Base-by-base conservation (phyloP, 2,329 filamentous ascomycete genomes). In the Cladosporium colombiae region DNA sequence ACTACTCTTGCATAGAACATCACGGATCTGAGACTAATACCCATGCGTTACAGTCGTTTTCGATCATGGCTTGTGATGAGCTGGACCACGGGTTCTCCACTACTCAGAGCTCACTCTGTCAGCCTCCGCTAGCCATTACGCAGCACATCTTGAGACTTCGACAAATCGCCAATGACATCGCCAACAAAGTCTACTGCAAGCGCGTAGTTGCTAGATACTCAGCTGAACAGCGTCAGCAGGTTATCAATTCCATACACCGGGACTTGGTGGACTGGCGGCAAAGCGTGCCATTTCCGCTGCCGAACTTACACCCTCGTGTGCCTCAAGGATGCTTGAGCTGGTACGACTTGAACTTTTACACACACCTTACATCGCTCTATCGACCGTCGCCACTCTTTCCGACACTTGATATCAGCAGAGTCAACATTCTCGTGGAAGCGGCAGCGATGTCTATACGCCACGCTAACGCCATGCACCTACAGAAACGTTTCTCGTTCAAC, bases 341-440 rank as follows among this genome's bases (percentile, higher is more conserved):
- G 81, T 83, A 80, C 68, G 81, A 83, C 62, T 77, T 82, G 53
- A 83, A 83, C 69, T 83, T 81, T 68, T 82, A 82, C 67, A 81
- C 77, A 0, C 81, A 83, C 58, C 69, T 82, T 1, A 77, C 77
- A 14, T 78, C 81, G 72, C 70, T 83, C 4, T 82, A 83, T 68
- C 73, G 81, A 2, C 81, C 81, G 0, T 81, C 81, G 0, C 80
- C 81, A 0, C 66, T 82, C 0, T 78, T 75, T 25, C 80, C 80
- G 1, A 74, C 73, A 0, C 70, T 80, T 27, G 77, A 80, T 65
- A 62, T 73, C 10, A 60, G 69, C 5, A 74, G 76, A 40, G 74
- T 82, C 44, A 77, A 78, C 52, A 72, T 77, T 0, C 73, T 82
- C 4, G 76, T 73, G 0, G 76, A 77, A 14, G 79, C 80, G 5